Percentiles rank a stretch among this genome's conserved stretches.
Evolutionary conservation across 129 eudicot species (phyloP).

Genomic region (Flaveria bidentis): DNA sequence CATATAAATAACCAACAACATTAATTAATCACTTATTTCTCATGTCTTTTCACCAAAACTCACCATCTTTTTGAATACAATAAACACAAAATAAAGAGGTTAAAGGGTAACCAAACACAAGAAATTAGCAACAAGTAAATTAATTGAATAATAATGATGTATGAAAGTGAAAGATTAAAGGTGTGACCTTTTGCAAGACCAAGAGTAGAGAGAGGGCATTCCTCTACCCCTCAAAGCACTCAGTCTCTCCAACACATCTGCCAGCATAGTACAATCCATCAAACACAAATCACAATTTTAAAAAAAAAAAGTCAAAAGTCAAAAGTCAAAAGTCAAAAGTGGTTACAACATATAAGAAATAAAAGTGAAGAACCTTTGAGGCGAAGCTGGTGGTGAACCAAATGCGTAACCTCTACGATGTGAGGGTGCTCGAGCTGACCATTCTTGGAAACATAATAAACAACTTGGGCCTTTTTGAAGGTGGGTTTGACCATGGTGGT

Average conservation of each 20-base stretch:
- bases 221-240: constrained; percentile 75
- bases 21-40: no score
- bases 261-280: not conserved
- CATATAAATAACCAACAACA: no score
- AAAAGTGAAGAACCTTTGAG: constrained; percentile 54
- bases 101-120: no score
- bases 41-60: no score
- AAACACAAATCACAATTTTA: not conserved
- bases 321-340: not conserved
- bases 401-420: constrained; percentile 72
- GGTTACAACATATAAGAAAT: not conserved
- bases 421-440: constrained; percentile 99
- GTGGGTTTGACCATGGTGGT: constrained; percentile 37
- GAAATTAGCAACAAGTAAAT: no score
- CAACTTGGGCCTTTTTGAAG: constrained; percentile 81
- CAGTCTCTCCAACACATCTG: constrained; percentile 80
- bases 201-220: constrained; percentile 90
- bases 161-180: not conserved
- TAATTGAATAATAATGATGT: not conserved
- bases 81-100: no score
- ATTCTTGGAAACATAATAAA: constrained; percentile 78
- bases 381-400: constrained; percentile 72
- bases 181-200: constrained; percentile 92
- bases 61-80: no score
- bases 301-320: no score